Evolutionary conservation across 202 grass and related monocot species (phyloP).

Genomic region (Schoenoplectus triqueter): DNA sequence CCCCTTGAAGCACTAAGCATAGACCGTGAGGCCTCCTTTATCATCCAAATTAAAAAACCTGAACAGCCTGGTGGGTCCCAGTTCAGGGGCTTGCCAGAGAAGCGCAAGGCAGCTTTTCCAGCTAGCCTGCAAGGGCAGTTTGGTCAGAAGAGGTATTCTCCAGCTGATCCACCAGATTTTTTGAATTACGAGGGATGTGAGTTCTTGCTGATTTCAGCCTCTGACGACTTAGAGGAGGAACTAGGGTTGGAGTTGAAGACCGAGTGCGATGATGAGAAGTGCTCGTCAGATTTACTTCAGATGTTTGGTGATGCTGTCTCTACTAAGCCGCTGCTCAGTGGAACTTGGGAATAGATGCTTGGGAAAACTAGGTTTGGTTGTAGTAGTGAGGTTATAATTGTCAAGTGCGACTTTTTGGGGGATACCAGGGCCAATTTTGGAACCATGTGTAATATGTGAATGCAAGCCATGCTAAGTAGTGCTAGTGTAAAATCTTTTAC

Average conservation of each 20-base stretch:
- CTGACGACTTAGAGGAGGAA: constrained; percentile 74
- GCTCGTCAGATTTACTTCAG: constrained; percentile 45
- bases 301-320: constrained; percentile 45
- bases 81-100: constrained; percentile 63
- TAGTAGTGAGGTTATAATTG: not conserved
- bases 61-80: constrained; percentile 40
- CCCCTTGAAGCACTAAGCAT: constrained; percentile 69
- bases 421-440: constrained; percentile 24
- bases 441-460: not conserved
- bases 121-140: constrained; percentile 65
- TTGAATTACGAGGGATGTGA: constrained; percentile 92
- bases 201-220: constrained; percentile 77
- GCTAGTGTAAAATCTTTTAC: not conserved
- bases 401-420: constrained; percentile 15
- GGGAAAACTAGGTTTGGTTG: not conserved
- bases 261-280: constrained; percentile 44
- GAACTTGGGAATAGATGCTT: constrained; percentile 42
- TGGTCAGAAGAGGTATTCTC: constrained; percentile 48
- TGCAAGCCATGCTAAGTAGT: not conserved
- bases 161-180: constrained; percentile 76
- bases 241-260: constrained; percentile 68
- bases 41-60: constrained; percentile 93
- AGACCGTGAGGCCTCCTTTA: constrained; percentile 75
- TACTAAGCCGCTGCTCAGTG: constrained; percentile 47
- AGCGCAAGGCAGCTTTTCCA: constrained; percentile 72